phyloP scores from a whole-genome alignment of 495 filamentous ascomycete genomes.

The Peziza echinospora region DNA sequence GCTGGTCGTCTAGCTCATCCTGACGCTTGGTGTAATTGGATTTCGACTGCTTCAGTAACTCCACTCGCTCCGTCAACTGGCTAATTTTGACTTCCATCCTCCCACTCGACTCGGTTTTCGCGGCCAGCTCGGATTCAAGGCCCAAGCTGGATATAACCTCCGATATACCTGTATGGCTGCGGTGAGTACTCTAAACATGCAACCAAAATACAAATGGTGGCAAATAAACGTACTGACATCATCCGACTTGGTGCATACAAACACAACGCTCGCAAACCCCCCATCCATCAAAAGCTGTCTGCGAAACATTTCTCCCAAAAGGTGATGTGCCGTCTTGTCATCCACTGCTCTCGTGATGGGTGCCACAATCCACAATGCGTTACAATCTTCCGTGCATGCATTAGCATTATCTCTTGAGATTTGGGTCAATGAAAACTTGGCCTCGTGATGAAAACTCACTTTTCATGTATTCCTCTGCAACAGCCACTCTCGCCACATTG shows the following conservation, averaged over 20 bases:
- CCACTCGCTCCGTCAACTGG: too few relatives aligned
- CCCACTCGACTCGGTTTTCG: constrained; percentile 19
- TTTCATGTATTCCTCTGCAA: constrained; percentile 42
- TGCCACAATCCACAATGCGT: constrained; percentile 38
- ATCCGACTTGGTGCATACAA: constrained; percentile 51
- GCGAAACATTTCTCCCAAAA: constrained; percentile 40
- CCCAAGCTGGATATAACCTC: constrained; percentile 29
- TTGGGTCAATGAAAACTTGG: background rate
- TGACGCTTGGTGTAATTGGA: too few relatives aligned
- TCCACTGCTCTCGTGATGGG: constrained; percentile 44
- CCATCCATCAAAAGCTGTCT: constrained; percentile 45
- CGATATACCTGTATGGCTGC: constrained; percentile 19
- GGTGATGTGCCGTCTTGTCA: constrained; percentile 38
- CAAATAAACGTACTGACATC: constrained; percentile 30
- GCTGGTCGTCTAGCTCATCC: too few relatives aligned
- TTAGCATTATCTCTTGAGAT: background rate
- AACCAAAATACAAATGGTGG: too few relatives aligned
- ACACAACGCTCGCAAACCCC: constrained; percentile 32
- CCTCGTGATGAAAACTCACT: constrained; percentile 17
- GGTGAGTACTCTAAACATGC: background rate
- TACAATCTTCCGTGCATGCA: constrained; percentile 20
- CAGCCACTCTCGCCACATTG: constrained; percentile 39
- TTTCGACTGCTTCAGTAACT: too few relatives aligned
- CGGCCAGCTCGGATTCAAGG: constrained; percentile 22
- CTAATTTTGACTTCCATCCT: constrained; percentile 21